Percentiles rank a stretch among this genome's conserved stretches.
Conservation (phyloP, 2,329 filamentous ascomycete genomes). For the Pseudogymnoascus sp. region DNA sequence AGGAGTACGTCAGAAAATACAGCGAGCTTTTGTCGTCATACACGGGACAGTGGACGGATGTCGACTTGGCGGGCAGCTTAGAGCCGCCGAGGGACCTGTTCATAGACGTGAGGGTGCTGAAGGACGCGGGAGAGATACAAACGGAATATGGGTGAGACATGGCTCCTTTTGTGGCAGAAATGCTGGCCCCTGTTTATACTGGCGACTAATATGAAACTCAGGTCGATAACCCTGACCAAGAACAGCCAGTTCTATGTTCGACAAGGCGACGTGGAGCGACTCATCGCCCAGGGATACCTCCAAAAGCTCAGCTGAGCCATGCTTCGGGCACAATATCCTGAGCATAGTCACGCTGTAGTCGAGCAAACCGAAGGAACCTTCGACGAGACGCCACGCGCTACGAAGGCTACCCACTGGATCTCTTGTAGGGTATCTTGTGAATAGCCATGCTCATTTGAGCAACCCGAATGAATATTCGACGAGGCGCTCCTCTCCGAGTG, state of each 20-base stretch:
- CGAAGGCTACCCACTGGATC: not conserved
- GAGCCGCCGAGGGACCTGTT: constrained; percentile 94
- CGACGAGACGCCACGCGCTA: not conserved
- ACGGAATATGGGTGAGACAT: constrained; percentile 86
- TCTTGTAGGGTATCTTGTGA: not conserved
- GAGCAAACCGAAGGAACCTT: not conserved
- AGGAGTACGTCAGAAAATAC: constrained; percentile 91
- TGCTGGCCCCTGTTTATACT: constrained; percentile 11
- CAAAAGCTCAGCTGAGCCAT: constrained; percentile 69
- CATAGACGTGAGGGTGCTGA: constrained; percentile 91
- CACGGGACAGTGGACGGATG: constrained; percentile 97
- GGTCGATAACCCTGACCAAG: constrained; percentile 90
- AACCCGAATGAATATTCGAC: not conserved
- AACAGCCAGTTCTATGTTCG: constrained; percentile 98
- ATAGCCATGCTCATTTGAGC: not conserved
- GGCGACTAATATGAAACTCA: constrained; percentile 32
- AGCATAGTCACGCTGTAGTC: not conserved
- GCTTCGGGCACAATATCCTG: not conserved
- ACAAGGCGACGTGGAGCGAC: constrained; percentile 86
- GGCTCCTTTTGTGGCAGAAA: not conserved
- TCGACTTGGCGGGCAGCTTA: constrained; percentile 87
- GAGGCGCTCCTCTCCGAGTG: not conserved
- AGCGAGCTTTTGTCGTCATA: constrained; percentile 88
- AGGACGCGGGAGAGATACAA: constrained; percentile 96
- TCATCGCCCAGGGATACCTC: constrained; percentile 91